These are phyloP conservation scores for Neurospora tetrasperma DNA, from an alignment of 495 filamentous ascomycete genomes.

Conservation along the genomic window DNA sequence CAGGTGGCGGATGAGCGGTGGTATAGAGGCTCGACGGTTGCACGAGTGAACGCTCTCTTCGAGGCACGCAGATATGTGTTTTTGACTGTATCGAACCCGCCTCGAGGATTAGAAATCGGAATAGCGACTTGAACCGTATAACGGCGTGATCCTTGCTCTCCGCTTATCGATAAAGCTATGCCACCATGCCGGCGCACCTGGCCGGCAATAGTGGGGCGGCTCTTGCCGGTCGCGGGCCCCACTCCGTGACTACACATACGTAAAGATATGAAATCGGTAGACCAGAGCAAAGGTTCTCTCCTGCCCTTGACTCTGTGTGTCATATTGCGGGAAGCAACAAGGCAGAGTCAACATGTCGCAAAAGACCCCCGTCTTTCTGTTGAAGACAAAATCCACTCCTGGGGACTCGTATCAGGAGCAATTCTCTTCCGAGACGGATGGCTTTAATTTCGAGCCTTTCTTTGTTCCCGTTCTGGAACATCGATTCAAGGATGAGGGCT, in stretches of 20 bases:
- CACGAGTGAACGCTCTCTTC: neutral
- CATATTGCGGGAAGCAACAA: neutral
- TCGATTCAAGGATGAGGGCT: conserved; percentile 35
- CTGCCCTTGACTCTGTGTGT: neutral
- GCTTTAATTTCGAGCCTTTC: conserved; percentile 44
- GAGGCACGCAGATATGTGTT: neutral
- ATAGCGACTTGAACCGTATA: neutral
- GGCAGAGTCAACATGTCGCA: conserved; percentile 5
- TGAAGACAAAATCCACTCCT: conserved; percentile 78
- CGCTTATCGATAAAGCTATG: neutral
- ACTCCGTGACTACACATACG: neutral
- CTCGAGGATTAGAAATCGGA: neutral
- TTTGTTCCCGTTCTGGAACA: conserved; percentile 86
- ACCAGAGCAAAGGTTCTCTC: neutral
- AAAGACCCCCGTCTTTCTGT: conserved; percentile 56
- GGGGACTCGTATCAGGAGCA: conserved; percentile 69
- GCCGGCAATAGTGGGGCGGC: neutral
- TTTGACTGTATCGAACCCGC: neutral
- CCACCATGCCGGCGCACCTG: neutral
- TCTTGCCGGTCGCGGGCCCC: neutral
- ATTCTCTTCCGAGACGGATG: conserved; percentile 41
- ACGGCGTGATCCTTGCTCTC: neutral
- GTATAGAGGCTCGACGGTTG: neutral
- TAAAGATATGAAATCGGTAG: neutral
- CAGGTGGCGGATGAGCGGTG: neutral